These are phyloP conservation scores for Pouteria glomerata DNA, from an alignment of 148 eudicot genomes.

Conservation along the genomic window DNA sequence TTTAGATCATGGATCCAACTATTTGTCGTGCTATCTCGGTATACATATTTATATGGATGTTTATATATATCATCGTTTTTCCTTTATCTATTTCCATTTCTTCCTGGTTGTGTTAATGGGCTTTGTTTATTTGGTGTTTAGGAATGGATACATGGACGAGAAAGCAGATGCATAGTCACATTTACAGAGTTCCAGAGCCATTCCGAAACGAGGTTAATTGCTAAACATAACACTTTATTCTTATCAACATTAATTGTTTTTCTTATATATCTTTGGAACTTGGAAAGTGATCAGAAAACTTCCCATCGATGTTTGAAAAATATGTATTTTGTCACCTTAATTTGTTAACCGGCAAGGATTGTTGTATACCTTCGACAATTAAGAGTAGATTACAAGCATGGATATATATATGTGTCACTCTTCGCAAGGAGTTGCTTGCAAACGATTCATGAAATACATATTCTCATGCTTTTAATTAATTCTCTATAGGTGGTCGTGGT, in stretches of 20 bases:
- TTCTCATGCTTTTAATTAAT: neutral
- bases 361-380: too few species aligned
- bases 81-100: neutral
- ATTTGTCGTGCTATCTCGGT: too few species aligned
- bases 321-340: too few species aligned
- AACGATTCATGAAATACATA: neutral
- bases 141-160: slow-evolving; percentile 74
- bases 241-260: neutral
- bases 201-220: slow-evolving; percentile 58
- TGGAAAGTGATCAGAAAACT: neutral
- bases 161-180: slow-evolving; percentile 70
- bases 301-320: too few species aligned
- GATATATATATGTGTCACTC: too few species aligned
- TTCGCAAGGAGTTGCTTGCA: neutral
- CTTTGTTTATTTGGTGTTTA: slow-evolving; percentile 9
- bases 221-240: neutral
- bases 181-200: slow-evolving; percentile 60
- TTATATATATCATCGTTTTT: neutral
- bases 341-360: too few species aligned
- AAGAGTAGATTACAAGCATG: neutral
- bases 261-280: neutral
- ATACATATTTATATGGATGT: neutral
- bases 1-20: too few species aligned
- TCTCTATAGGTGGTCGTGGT: slow-evolving; percentile 60
- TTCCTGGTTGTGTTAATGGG: neutral